Evolutionary conservation across 768 basidiomycete genomes (phyloP), one percentile per base, ranked within the genome.

Genomic region (Psilocybe cubensis): DNA sequence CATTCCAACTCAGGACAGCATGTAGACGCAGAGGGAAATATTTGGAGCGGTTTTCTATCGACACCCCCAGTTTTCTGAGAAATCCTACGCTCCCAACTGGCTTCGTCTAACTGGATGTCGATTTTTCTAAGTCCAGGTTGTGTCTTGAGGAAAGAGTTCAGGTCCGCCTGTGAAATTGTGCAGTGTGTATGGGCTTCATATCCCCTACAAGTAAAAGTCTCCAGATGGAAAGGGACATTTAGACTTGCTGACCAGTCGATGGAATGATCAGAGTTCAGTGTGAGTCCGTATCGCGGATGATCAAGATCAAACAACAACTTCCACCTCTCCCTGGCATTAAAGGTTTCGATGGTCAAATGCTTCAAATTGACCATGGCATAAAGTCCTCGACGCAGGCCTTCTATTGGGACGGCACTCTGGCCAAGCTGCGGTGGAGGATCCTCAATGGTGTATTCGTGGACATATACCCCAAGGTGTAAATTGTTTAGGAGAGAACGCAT

Each of bases 171-270:
- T 33, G 31, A 33, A 14, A 1, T 33, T 33, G 31, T 33, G 31
- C 31, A 33, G 8, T 8, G 8, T 14, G 14, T 8, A 23, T 24
- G 18, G 35, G 35, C 12, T 11, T 41, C 31, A 28, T 52, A 40
- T 10, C 51, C 51, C 24, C n/a, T 52, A 25, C 51, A 52, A 4
- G 51, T n/a, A 41, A 52, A 52, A 17, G 51, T 41, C 25, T 52
- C 51, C 23, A 52, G 51, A 23, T 42, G 51, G 21, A 52, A 52
- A 25, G 38, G 23, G 43, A 44, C 18, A n/a, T n/a, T n/a, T n/a
- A n/a, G n/a, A n/a, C n/a, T n/a, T n/a, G n/a, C n/a, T n/a, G n/a
- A n/a, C n/a, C n/a, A n/a, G n/a, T n/a, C n/a, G n/a, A n/a, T n/a
- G n/a, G n/a, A n/a, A n/a, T n/a, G n/a, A n/a, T n/a, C n/a, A n/a